Evolutionary conservation across 2,329 filamentous ascomycete species (phyloP).

Genomic region (Ophiocordyceps camponoti-leonardi): DNA sequence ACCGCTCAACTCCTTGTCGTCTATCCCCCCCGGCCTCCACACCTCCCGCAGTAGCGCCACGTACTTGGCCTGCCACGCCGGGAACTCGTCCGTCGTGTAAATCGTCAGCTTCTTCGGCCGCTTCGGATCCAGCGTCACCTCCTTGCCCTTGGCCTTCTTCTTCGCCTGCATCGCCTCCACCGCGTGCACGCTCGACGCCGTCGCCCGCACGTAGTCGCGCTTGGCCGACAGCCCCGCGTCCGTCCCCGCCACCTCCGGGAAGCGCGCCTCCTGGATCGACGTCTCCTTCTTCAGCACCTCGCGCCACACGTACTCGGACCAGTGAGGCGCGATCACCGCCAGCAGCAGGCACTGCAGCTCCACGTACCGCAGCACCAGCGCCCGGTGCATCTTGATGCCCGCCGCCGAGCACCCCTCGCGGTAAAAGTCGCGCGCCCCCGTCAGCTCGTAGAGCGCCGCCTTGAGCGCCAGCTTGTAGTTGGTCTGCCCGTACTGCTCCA

Average conservation of each 20-base stretch:
- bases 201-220: slow-evolving; percentile 63
- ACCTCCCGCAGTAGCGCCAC: slow-evolving; percentile 60
- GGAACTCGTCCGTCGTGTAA: slow-evolving; percentile 64
- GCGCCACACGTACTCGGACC: slow-evolving; percentile 85
- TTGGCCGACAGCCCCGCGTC: slow-evolving; percentile 57
- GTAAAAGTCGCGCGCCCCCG: slow-evolving; percentile 76
- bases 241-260: slow-evolving; percentile 40
- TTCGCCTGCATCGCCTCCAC: slow-evolving; percentile 72
- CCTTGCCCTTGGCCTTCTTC: slow-evolving; percentile 87
- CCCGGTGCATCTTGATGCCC: slow-evolving; percentile 72
- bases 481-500: slow-evolving; percentile 60
- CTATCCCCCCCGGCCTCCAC: slow-evolving; percentile 38
- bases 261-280: slow-evolving; percentile 58
- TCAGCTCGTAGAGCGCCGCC: slow-evolving; percentile 78
- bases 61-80: slow-evolving; percentile 82
- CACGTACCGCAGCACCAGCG: slow-evolving; percentile 63
- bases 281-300: slow-evolving; percentile 66
- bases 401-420: slow-evolving; percentile 64
- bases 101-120: slow-evolving; percentile 85
- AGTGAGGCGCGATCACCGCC: slow-evolving; percentile 77
- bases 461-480: slow-evolving; percentile 72
- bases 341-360: slow-evolving; percentile 74
- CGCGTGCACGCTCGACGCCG: slow-evolving; percentile 58
- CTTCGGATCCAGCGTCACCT: slow-evolving; percentile 69
- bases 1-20: slow-evolving; percentile 62